Percentiles rank a stretch among this genome's conserved stretches.
Conservation (phyloP, 331 rosid genomes). For the Acacia pycnantha region DNA sequence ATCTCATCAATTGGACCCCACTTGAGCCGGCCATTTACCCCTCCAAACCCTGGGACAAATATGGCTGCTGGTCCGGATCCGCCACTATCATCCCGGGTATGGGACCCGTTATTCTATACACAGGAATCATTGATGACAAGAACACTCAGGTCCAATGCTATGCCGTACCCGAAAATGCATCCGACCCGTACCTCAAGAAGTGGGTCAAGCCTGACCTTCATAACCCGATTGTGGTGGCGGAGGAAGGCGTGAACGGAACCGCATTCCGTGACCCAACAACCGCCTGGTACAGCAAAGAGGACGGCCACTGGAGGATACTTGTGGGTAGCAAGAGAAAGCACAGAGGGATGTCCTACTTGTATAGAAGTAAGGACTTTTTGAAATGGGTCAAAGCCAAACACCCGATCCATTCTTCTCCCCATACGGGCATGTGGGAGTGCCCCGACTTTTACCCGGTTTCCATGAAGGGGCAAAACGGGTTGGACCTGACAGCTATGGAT, state of each 20-base stretch:
- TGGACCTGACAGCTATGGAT: conserved; percentile 45
- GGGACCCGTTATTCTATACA: conserved; percentile 46
- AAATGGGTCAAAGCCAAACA: conserved; percentile 63
- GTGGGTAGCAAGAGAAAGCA: conserved; percentile 51
- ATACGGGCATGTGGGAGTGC: conserved; percentile 93
- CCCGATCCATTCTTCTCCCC: conserved; percentile 49
- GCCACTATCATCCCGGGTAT: conserved; percentile 43
- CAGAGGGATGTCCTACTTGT: conserved; percentile 64
- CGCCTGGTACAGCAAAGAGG: conserved; percentile 47
- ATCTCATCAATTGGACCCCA: conserved; percentile 47
- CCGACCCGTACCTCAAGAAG: conserved; percentile 40
- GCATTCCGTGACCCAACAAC: conserved; percentile 84
- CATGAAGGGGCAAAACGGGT: conserved; percentile 29
- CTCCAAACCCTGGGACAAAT: conserved; percentile 44
- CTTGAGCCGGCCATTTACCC: conserved; percentile 47
- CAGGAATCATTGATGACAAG: conserved; percentile 36
- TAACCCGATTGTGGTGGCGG: conserved; percentile 47
- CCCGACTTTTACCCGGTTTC: conserved; percentile 83
- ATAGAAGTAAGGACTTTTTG: conserved; percentile 59
- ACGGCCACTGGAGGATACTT: conserved; percentile 67
- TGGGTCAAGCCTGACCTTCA: conserved; percentile 40
- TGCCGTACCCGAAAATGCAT: conserved; percentile 37
- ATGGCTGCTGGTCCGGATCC: conserved; percentile 59
- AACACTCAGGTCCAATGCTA: conserved; percentile 41
- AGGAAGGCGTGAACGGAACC: conserved; percentile 29